A percentile compares a stretch with the other conserved stretches of the same genome.
These are phyloP conservation scores for Isatis lusitanica DNA, from an alignment of 441 rosid genomes.

Conservation along the genomic window DNA sequence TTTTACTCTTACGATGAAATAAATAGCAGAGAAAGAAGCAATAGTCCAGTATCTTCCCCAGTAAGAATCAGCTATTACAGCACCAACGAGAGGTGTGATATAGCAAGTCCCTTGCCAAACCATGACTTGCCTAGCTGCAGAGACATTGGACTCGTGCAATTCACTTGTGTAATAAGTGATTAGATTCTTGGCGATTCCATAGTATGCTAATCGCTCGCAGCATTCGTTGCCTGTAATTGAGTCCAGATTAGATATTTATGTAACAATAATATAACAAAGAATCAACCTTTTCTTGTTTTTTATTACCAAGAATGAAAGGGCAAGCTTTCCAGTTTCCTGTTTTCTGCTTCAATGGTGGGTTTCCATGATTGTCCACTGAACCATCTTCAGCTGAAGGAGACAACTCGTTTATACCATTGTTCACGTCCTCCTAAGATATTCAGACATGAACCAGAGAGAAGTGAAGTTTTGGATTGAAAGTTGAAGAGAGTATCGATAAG, in stretches of 20 bases:
- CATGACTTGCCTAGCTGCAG: slow-evolving; percentile 26
- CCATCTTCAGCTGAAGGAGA: slow-evolving; percentile 48
- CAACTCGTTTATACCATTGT: background rate
- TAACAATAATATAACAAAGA: background rate
- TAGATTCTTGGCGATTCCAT: slow-evolving; percentile 75
- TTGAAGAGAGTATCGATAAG: too few species aligned
- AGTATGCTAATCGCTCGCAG: slow-evolving; percentile 79
- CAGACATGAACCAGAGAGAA: background rate
- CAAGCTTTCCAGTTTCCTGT: slow-evolving; percentile 66
- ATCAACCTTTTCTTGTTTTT: background rate
- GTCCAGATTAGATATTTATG: background rate
- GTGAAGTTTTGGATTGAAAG: too few species aligned
- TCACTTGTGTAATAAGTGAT: slow-evolving; percentile 67
- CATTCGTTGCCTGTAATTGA: slow-evolving; percentile 47
- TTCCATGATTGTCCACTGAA: slow-evolving; percentile 42
- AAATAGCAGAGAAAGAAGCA: slow-evolving; percentile 39
- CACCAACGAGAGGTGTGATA: slow-evolving; percentile 49
- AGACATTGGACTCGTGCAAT: slow-evolving; percentile 37
- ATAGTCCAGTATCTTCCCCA: slow-evolving; percentile 48
- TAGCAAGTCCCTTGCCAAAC: slow-evolving; percentile 48
- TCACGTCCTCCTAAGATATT: background rate
- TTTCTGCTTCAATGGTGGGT: slow-evolving; percentile 45
- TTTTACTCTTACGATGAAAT: background rate
- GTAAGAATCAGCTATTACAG: slow-evolving; percentile 49
- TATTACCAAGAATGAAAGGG: slow-evolving; percentile 52